phyloP scores from a whole-genome alignment of 257 asterid species.

The Fraxinus quadrangulata region DNA sequence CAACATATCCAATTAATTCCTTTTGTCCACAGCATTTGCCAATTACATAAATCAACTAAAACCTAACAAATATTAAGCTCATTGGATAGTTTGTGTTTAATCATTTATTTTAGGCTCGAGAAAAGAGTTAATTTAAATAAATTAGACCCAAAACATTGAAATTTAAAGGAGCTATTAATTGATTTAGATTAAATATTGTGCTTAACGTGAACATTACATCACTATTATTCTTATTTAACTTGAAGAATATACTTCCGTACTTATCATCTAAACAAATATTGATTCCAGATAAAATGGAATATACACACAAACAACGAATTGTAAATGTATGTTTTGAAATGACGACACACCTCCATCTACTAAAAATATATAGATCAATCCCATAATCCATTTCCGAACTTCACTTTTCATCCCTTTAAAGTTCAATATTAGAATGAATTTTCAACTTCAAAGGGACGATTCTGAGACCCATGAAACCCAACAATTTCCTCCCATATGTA shows the following conservation, averaged over 20 bases:
- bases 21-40: no score
- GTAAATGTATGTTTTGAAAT: constrained; percentile 78
- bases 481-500: no score
- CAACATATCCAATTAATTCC: no score
- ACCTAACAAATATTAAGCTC: no score
- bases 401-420: constrained; percentile 50
- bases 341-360: constrained; percentile 93
- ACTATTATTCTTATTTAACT: constrained; percentile 40
- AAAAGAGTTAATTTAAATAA: no score
- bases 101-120: no score
- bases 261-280: constrained; percentile 69
- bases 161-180: no score
- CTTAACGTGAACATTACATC: not conserved
- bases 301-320: constrained; percentile 80
- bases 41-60: no score
- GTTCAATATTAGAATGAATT: constrained; percentile 18
- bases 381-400: constrained; percentile 77
- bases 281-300: constrained; percentile 71
- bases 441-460: constrained; percentile 17
- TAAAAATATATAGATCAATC: constrained; percentile 63
- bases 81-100: no score
- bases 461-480: no score
- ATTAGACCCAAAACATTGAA: no score
- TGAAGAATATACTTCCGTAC: constrained; percentile 59
- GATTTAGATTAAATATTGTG: no score